Conservation (phyloP, 306 rosid genomes). For the Ammopiptanthus mongolicus region DNA sequence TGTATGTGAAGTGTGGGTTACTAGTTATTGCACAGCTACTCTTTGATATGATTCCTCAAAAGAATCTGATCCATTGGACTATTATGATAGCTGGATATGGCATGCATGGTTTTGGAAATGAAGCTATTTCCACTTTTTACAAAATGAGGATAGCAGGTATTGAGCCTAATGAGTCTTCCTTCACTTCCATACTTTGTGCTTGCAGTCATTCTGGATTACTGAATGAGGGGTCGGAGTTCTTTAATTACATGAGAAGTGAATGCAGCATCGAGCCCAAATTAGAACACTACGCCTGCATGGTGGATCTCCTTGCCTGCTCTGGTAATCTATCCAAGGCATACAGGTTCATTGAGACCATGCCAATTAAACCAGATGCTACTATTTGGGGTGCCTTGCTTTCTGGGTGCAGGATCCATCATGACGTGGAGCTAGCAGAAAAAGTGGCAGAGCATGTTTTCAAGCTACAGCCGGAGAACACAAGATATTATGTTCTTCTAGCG, state of each 20-base stretch:
- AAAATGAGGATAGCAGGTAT: slow-evolving; percentile 28
- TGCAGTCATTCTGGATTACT: slow-evolving; percentile 67
- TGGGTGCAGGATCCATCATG: slow-evolving; percentile 52
- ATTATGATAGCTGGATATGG: slow-evolving; percentile 44
- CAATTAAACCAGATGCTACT: slow-evolving; percentile 57
- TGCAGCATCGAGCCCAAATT: slow-evolving; percentile 44
- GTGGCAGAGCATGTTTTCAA: slow-evolving; percentile 38
- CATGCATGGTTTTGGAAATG: slow-evolving; percentile 68
- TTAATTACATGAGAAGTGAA: slow-evolving; percentile 47
- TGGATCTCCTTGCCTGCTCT: slow-evolving; percentile 48
- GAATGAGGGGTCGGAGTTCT: slow-evolving; percentile 58
- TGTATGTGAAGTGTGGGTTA: slow-evolving; percentile 61
- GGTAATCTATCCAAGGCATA: slow-evolving; percentile 56
- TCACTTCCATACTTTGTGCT: slow-evolving; percentile 56
- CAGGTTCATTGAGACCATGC: slow-evolving; percentile 51
- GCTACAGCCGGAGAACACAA: slow-evolving; percentile 64
- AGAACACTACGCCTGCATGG: slow-evolving; percentile 74
- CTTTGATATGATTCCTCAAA: slow-evolving; percentile 12
- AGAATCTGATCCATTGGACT: slow-evolving; percentile 29
- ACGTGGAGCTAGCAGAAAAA: slow-evolving; percentile 34
- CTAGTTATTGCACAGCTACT: slow-evolving; percentile 32
- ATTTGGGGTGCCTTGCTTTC: slow-evolving; percentile 70
- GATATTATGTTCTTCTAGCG: slow-evolving; percentile 56
- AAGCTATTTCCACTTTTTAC: slow-evolving; percentile 46
- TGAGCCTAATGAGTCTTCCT: slow-evolving; percentile 39